Evolutionary conservation across 2,329 filamentous ascomycete species (phyloP).

Genomic region (Trichoderma sp.): DNA sequence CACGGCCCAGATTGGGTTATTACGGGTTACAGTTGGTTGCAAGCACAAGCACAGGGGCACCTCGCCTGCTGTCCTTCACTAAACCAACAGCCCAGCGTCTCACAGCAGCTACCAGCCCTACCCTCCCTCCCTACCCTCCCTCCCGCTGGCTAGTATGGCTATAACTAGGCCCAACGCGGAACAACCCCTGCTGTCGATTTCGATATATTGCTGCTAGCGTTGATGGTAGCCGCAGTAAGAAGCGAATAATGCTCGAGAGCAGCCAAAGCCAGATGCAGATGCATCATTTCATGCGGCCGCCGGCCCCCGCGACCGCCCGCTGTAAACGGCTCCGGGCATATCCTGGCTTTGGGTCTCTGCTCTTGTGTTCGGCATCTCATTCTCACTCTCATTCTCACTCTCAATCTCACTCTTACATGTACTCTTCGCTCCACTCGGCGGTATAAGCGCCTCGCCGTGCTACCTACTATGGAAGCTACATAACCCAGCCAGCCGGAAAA

Average conservation of each 20-base stretch:
- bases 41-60: not conserved
- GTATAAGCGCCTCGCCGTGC: not conserved
- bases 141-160: not conserved
- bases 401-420: not conserved
- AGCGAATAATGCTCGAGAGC: not conserved
- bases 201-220: conserved; percentile 5
- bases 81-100: not conserved
- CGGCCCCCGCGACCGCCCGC: not conserved
- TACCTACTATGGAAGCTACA: not conserved
- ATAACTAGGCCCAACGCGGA: not conserved
- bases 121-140: not conserved
- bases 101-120: not conserved
- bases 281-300: not conserved
- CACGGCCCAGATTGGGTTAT: not conserved
- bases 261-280: not conserved
- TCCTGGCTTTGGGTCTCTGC: not conserved
- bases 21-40: not conserved
- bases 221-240: not conserved
- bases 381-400: not conserved
- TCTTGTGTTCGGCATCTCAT: not conserved
- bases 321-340: not conserved
- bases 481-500: not conserved
- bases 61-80: not conserved
- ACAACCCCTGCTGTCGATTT: not conserved
- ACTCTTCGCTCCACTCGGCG: not conserved